These are phyloP conservation scores for Aciculosporium take DNA, from an alignment of 2,329 filamentous ascomycete genomes.

Conservation along the genomic window DNA sequence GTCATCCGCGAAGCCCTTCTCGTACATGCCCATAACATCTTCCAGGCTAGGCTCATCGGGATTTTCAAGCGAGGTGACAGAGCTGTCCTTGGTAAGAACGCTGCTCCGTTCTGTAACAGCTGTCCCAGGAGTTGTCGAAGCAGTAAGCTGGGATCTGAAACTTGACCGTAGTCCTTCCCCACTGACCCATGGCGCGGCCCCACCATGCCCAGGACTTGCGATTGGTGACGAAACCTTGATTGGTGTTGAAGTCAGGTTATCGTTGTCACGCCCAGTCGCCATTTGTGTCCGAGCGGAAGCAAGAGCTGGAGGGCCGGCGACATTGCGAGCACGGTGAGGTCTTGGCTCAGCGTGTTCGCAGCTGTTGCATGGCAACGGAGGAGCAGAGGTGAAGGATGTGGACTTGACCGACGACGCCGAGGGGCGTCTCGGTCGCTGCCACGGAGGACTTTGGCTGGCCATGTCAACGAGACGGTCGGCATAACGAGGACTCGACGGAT, in stretches of 20 bases:
- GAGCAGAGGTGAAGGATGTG: slow-evolving; percentile 30
- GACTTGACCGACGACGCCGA: slow-evolving; percentile 35
- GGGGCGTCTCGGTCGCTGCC: slow-evolving; percentile 30
- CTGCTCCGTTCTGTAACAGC: slow-evolving; percentile 71
- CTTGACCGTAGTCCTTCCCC: slow-evolving; percentile 41
- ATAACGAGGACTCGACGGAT: slow-evolving; percentile 10
- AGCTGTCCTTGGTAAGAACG: slow-evolving; percentile 65
- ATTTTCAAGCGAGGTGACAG: slow-evolving; percentile 45
- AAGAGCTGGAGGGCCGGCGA: slow-evolving; percentile 12
- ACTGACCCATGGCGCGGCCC: slow-evolving; percentile 32
- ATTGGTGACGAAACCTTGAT: slow-evolving; percentile 21
- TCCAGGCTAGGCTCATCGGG: slow-evolving; percentile 48
- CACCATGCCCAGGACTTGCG: slow-evolving; percentile 13
- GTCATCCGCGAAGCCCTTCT: slow-evolving; percentile 42
- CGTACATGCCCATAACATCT: slow-evolving; percentile 58
- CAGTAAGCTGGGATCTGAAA: slow-evolving; percentile 40
- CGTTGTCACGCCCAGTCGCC: slow-evolving; percentile 18
- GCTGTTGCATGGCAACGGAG: slow-evolving; percentile 24
- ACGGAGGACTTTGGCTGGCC: slow-evolving; percentile 17
- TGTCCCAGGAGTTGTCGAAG: slow-evolving; percentile 43
- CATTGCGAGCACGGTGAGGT: slow-evolving; percentile 16
- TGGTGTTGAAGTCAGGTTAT: too few species aligned
- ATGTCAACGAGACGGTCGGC: slow-evolving; percentile 19
- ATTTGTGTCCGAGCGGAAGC: slow-evolving; percentile 16
- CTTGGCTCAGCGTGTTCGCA: slow-evolving; percentile 26